Base-by-base conservation (phyloP, 768 basidiomycete species). In the Tulasnella sp. region DNA sequence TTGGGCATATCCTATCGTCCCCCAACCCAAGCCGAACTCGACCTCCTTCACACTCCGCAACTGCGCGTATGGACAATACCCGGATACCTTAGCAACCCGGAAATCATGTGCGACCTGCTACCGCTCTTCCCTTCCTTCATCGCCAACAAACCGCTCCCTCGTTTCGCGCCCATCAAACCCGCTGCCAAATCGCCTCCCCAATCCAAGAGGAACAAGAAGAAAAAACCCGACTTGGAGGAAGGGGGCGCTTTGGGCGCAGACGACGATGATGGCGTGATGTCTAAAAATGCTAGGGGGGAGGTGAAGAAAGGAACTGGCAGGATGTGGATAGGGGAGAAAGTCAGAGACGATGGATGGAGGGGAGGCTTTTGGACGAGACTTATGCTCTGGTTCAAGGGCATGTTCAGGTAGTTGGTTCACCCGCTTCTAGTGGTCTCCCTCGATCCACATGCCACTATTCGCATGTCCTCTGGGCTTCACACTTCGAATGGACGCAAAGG, bases 1-100 rank as follows among this genome's bases (percentile, higher is more conserved):
- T 82, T 82, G 38, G 86, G 87, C 54, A 82, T 83, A 19, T 75
- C 79, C 37, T 54, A 37, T 78, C 68, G 45, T 12, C 34, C 25
- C n/a, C 34, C 34, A 67, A 74, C 58, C 36, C 67, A 76, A 74
- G 29, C 52, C 40, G 76, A 68, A 70, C 58, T 76, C 39, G 58
- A 70, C 75, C 38, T 40, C 49, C 34, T 54, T 64, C 34, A 76
- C 45, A 72, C 75, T 25, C 37, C 80, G 73, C 87, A 88, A 79
- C 83, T 93, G 82, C 89, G 94, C 74, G 87, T 88, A 54, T 97
- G 95, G 95, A 91, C 89, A 0, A 89, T 90, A 6, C 93, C 94
- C 25, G 89, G 77, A 1, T 81, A 94, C 82, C 85, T 97, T 7
- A 79, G 88, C 52, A 92, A 96, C 82, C 88, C 89, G 49, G 95